Base-by-base conservation (phyloP, 2,329 filamentous ascomycete genomes). In the Beauveria sp. region DNA sequence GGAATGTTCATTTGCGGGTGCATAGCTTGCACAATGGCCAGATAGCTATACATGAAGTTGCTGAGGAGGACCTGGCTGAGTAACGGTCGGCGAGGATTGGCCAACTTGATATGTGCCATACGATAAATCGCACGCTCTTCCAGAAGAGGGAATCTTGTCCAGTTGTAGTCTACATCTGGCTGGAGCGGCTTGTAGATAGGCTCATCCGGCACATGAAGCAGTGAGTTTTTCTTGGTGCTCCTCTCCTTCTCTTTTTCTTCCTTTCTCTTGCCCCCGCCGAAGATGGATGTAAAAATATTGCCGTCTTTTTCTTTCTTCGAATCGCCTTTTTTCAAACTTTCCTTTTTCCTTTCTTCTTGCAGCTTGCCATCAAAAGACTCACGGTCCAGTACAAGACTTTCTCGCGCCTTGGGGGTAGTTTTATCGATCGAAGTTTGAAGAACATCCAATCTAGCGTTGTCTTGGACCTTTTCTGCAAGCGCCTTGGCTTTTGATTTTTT, bases 31-130 rank as follows among this genome's bases (percentile, higher is more conserved):
- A 99, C 95, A 74, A 98, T 99, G 64, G 95, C 95, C 66, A 99
- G 83, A 73, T 99, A 99, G 62, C 92, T 95, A 77, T 99, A 99
- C 95, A 99, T 99, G 75, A 99, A 99, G 74, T 99, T 99, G 76
- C 93, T 97, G 67, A 99, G 83, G 63, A 99, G 80, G 24, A 99
- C 95, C 74, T 99, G 95, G 63, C 93, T 97, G 71, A 96, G 89
- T 57, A 99, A 78, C 46, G 93, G 90, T 61, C 95, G 88, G 50
- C 93, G 87, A 43, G 95, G 95, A 71, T 99, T 98, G n/a, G 95
- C 95, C 64, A 99, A 85, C 75, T 99, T 99, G 77, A 98, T 96
- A 72, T 99, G 95, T 20, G 95, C 95, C 91, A 99, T 96, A 64
- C 95, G 86, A 75, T 99, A 99, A 63, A 99, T 99, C 22, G 95